phyloP scores from a whole-genome alignment of 495 filamentous ascomycete species.

The Aspergillus wentii region DNA sequence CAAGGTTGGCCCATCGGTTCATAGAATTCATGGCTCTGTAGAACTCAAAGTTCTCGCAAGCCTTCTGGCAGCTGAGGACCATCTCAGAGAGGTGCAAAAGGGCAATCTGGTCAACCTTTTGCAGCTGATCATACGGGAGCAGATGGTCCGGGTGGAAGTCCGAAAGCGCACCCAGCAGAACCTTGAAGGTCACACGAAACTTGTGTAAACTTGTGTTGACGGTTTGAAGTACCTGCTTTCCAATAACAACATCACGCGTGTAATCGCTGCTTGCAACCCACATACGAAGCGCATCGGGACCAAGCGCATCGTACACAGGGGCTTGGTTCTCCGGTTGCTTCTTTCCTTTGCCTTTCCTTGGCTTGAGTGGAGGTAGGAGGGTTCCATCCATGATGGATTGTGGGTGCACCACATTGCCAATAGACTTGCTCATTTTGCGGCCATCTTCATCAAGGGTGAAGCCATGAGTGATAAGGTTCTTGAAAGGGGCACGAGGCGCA shows the following conservation, averaged over 20 bases:
- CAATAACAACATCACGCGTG: conserved; percentile 77
- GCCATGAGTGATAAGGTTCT: conserved; percentile 84
- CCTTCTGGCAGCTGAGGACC: conserved; percentile 51
- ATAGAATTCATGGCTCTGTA: conserved; percentile 68
- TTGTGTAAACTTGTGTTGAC: conserved; percentile 75
- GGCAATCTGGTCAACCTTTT: conserved; percentile 66
- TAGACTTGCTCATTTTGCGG: conserved; percentile 96
- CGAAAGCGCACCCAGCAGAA: conserved; percentile 74
- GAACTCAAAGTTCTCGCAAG: conserved; percentile 73
- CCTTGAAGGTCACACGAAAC: conserved; percentile 80
- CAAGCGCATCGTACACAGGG: conserved; percentile 54
- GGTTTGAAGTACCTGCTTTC: conserved; percentile 65
- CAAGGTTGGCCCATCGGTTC: conserved; percentile 72
- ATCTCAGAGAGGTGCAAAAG: conserved; percentile 65
- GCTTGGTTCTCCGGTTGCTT: conserved; percentile 41
- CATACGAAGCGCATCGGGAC: conserved; percentile 80
- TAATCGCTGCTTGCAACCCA: conserved; percentile 94
- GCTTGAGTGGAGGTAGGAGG: conserved; percentile 56
- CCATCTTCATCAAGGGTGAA: conserved; percentile 87
- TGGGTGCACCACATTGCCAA: conserved; percentile 85
- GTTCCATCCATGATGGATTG: conserved; percentile 78
- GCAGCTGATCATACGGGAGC: conserved; percentile 37
- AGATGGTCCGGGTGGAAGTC: conserved; percentile 44
- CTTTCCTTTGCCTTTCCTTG: conserved; percentile 48
- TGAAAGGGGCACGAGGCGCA: conserved; percentile 61